Conservation (phyloP, 179 eudicot genomes). For the Nepenthes alata region DNA sequence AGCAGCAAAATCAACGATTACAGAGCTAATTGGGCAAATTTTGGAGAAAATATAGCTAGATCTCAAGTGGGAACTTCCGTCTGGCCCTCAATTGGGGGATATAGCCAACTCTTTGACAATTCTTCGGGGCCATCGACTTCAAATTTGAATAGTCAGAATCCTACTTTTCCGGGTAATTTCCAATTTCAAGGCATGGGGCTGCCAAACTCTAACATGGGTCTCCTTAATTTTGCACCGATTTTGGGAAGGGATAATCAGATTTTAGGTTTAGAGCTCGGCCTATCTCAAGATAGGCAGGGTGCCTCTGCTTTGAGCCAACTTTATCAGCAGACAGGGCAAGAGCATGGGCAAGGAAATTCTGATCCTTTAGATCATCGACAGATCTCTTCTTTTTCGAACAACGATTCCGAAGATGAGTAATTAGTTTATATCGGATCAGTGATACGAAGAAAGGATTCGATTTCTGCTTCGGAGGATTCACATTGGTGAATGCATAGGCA, state of each 20-base stretch:
- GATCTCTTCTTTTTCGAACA: conserved; percentile 22
- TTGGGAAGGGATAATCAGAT: conserved; percentile 25
- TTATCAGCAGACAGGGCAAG: conserved; percentile 19
- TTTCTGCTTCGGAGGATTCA: too few relatives aligned
- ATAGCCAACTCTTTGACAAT: conserved; percentile 10
- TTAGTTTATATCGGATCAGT: neutral
- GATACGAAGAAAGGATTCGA: too few relatives aligned
- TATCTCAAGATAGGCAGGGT: conserved; percentile 33
- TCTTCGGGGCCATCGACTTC: conserved; percentile 3
- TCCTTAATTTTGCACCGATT: conserved; percentile 32
- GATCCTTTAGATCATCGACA: conserved; percentile 17
- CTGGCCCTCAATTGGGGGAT: conserved; percentile 27
- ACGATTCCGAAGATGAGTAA: conserved; percentile 26
- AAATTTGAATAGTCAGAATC: conserved; percentile 11
- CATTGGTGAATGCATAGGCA: too few relatives aligned
- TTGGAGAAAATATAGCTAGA: conserved; percentile 18
- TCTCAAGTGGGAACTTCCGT: conserved; percentile 18
- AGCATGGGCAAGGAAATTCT: conserved; percentile 9
- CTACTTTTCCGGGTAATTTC: conserved; percentile 18
- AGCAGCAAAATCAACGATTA: conserved; percentile 13
- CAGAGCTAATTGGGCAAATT: conserved; percentile 14
- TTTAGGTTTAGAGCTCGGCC: conserved; percentile 28
- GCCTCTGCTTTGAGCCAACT: conserved; percentile 20
- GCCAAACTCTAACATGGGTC: conserved; percentile 28
- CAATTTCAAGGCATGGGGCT: conserved; percentile 23